A percentile compares a stretch with the other conserved stretches of the same genome.
Evolutionary conservation across 2,329 filamentous ascomycete genomes (phyloP).

Genomic region (Ramularia endophylla): DNA sequence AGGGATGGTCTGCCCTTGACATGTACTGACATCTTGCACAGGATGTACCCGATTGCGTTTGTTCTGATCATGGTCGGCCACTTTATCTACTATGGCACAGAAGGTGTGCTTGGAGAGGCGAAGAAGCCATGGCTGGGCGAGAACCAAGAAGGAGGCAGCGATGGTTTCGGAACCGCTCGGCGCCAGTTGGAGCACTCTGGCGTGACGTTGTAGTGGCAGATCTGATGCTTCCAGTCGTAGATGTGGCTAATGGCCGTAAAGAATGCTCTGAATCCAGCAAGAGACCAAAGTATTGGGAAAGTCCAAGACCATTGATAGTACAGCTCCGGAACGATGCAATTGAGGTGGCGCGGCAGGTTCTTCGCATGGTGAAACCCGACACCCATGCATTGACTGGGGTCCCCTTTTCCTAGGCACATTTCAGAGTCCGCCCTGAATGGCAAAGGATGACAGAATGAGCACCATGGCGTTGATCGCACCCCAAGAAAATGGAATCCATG

Average conservation of each 20-base stretch:
- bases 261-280: too few species aligned
- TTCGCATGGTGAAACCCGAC: too few species aligned
- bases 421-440: constrained; percentile 87
- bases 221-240: not conserved
- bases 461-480: constrained; percentile 76
- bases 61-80: constrained; percentile 84
- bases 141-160: constrained; percentile 74
- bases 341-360: too few species aligned
- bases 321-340: too few species aligned
- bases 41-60: constrained; percentile 92
- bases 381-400: too few species aligned
- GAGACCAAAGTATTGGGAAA: too few species aligned
- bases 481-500: constrained; percentile 90
- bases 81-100: constrained; percentile 79
- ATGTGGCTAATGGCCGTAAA: too few species aligned
- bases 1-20: too few species aligned
- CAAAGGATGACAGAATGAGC: constrained; percentile 80
- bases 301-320: too few species aligned
- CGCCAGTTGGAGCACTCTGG: constrained; percentile 45
- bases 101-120: constrained; percentile 75
- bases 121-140: constrained; percentile 92
- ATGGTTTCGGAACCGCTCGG: constrained; percentile 80
- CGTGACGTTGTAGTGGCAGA: constrained; percentile 30
- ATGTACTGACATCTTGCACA: constrained; percentile 32
- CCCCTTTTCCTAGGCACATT: too few species aligned